Percentiles rank a stretch among this genome's conserved stretches.
Evolutionary conservation across 441 rosid genomes (phyloP).

Genomic region (Corymbia calophylla): DNA sequence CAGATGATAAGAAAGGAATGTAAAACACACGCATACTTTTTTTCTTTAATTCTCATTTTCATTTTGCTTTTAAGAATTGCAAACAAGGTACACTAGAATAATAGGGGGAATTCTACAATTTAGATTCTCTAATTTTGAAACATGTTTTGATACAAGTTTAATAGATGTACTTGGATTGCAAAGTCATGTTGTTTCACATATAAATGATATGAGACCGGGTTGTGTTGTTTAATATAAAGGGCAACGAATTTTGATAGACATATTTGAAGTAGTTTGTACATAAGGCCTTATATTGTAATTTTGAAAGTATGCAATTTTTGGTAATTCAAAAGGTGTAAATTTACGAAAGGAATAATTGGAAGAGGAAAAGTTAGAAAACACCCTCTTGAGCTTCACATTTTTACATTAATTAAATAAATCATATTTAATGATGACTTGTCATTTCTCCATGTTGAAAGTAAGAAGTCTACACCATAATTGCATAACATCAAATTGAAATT

Average conservation of each 20-base stretch:
- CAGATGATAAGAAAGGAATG: no score
- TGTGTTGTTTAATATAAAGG: neutral
- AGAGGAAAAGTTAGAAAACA: neutral
- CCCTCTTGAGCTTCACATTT: neutral
- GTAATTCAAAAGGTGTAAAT: neutral
- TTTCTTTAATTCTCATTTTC: no score
- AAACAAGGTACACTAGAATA: fast-evolving
- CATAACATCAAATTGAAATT: neutral
- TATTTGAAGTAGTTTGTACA: neutral
- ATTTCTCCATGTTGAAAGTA: neutral
- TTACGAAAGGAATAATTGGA: fast-evolving
- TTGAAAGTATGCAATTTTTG: neutral
- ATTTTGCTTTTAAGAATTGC: no score
- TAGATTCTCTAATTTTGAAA: no score
- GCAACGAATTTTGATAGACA: neutral
- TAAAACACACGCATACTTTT: no score
- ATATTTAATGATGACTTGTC: neutral
- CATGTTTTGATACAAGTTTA: neutral
- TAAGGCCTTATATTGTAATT: neutral
- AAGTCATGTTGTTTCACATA: neutral
- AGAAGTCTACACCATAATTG: neutral
- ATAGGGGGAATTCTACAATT: no score
- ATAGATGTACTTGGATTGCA: neutral
- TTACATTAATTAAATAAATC: neutral
- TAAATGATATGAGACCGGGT: neutral